Percentiles rank a stretch among this genome's conserved stretches.
These are phyloP conservation scores for Paxillus rubicundulus DNA, from an alignment of 768 basidiomycete genomes.

Conservation along the genomic window DNA sequence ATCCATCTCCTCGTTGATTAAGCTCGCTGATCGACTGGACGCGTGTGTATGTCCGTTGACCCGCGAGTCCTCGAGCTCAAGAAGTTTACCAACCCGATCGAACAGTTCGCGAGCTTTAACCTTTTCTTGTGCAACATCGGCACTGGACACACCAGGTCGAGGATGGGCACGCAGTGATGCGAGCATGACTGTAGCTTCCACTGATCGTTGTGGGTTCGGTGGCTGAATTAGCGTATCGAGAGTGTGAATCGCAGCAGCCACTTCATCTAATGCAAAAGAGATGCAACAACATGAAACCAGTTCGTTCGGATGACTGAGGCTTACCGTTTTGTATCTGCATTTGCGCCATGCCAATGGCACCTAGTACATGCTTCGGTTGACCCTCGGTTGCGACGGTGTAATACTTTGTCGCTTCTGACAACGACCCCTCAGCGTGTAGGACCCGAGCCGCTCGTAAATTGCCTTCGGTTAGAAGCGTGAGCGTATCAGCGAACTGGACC, in stretches of 20 bases:
- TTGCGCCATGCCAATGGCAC: slow-evolving; percentile 83
- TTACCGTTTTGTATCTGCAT: slow-evolving; percentile 83
- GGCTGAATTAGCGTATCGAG: slow-evolving; percentile 74
- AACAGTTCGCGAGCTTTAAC: slow-evolving; percentile 76
- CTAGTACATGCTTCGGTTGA: slow-evolving; percentile 71
- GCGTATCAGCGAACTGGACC: slow-evolving; percentile 89
- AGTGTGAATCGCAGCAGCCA: slow-evolving; percentile 81
- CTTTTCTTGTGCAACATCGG: slow-evolving; percentile 72
- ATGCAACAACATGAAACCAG: slow-evolving; percentile 1
- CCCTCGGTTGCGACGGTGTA: slow-evolving; percentile 66
- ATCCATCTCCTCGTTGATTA: slow-evolving; percentile 74
- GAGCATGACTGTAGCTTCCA: slow-evolving; percentile 86
- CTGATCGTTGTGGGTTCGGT: slow-evolving; percentile 59
- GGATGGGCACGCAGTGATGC: slow-evolving; percentile 85
- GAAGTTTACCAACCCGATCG: slow-evolving; percentile 66
- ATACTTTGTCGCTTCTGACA: slow-evolving; percentile 65
- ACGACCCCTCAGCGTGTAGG: slow-evolving; percentile 66
- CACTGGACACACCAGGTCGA: slow-evolving; percentile 72
- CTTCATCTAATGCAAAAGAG: slow-evolving; percentile 55
- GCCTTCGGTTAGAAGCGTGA: slow-evolving; percentile 81
- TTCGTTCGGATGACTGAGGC: slow-evolving; percentile 7
- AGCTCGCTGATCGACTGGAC: slow-evolving; percentile 42
- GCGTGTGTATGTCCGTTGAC: slow-evolving; percentile 37
- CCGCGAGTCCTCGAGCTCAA: slow-evolving; percentile 60
- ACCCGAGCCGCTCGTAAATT: slow-evolving; percentile 82